A percentile compares a stretch with the other conserved stretches of the same genome.
Conservation (phyloP, 805 yeast genomes). For the Starmerella etchellsii region DNA sequence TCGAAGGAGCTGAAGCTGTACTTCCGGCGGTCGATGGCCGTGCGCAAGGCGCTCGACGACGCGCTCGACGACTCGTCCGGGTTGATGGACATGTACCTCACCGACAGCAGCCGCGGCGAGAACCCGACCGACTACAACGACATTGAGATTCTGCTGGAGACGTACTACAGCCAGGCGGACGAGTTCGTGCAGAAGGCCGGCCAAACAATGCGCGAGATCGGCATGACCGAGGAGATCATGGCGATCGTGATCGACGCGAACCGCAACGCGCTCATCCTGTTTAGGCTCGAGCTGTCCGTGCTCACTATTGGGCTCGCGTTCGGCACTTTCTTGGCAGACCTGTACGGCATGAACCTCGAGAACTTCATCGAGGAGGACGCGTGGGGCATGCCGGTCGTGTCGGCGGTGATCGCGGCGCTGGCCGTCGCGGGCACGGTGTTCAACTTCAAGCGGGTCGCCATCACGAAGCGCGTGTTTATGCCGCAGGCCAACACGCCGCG, state of each 20-base stretch:
- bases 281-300: slow-evolving; percentile 69
- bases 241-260: slow-evolving; percentile 85
- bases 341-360: slow-evolving; percentile 89
- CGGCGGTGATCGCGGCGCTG: slow-evolving; percentile 33
- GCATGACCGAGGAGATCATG: slow-evolving; percentile 84
- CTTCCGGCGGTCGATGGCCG: slow-evolving; percentile 61
- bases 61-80: slow-evolving; percentile 79
- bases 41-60: slow-evolving; percentile 72
- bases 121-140: slow-evolving; percentile 33
- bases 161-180: slow-evolving; percentile 83
- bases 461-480: slow-evolving; percentile 61
- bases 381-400: slow-evolving; percentile 49
- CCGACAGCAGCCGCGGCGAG: slow-evolving; percentile 30
- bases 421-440: slow-evolving; percentile 36
- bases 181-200: slow-evolving; percentile 88
- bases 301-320: slow-evolving; percentile 76
- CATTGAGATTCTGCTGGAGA: slow-evolving; percentile 73
- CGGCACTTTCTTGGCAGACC: slow-evolving; percentile 74
- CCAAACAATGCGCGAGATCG: slow-evolving; percentile 66
- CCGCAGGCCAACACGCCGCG: slow-evolving; percentile 11
- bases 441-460: slow-evolving; percentile 46
- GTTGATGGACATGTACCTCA: slow-evolving; percentile 62
- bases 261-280: slow-evolving; percentile 77
- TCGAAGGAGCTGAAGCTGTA: slow-evolving; percentile 61
- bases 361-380: slow-evolving; percentile 78